Conservation (phyloP, 495 filamentous ascomycete genomes). For the Penicillium paxilli region DNA sequence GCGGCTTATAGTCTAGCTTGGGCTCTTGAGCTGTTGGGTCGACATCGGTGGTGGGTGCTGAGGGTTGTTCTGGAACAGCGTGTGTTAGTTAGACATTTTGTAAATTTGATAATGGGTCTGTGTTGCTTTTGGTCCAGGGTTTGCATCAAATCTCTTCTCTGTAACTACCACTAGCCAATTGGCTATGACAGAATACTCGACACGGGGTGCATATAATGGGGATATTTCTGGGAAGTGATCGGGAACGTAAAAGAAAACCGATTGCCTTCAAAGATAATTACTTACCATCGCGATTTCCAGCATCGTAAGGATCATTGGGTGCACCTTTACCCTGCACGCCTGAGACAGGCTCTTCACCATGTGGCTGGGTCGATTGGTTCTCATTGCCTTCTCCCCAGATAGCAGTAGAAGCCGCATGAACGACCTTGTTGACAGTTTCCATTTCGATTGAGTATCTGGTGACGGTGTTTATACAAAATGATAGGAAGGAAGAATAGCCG, state of each 20-base stretch:
- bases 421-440: slow-evolving; percentile 39
- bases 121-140: too few relatives aligned
- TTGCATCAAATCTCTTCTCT: too few relatives aligned
- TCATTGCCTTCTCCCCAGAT: slow-evolving; percentile 32
- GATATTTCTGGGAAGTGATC: too few relatives aligned
- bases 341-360: slow-evolving; percentile 44
- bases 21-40: slow-evolving; percentile 27
- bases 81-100: not conserved
- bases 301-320: slow-evolving; percentile 44
- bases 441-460: slow-evolving; percentile 16
- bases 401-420: slow-evolving; percentile 34
- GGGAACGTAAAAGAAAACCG: not conserved
- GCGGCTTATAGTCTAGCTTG: slow-evolving; percentile 6
- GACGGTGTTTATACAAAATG: not conserved
- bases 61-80: slow-evolving; percentile 32
- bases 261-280: slow-evolving; percentile 6
- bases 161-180: not conserved
- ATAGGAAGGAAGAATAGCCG: not conserved
- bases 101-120: too few relatives aligned
- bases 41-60: slow-evolving; percentile 19
- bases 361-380: slow-evolving; percentile 12
- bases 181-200: too few relatives aligned
- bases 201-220: too few relatives aligned
- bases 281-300: slow-evolving; percentile 43
- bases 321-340: slow-evolving; percentile 40